phyloP scores from a whole-genome alignment of 1,284 basidiomycete genomes.

The Porodaedalea pini region DNA sequence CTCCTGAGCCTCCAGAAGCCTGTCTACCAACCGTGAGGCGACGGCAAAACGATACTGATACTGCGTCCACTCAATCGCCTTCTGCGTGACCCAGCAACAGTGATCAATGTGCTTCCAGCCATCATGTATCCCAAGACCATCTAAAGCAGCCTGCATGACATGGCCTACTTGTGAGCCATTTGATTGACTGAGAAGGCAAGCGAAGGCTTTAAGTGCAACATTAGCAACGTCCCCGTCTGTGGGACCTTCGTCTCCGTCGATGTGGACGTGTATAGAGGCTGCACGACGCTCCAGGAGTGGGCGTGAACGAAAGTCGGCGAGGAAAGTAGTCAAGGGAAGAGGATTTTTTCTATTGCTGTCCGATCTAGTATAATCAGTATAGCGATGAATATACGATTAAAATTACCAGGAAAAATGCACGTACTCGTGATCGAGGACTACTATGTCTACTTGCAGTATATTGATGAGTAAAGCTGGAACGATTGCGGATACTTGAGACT shows the following conservation, averaged over 20 bases:
- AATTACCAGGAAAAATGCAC: constrained; percentile 27
- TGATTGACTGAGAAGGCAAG: constrained; percentile 72
- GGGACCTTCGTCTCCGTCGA: constrained; percentile 87
- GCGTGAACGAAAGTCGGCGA: constrained; percentile 75
- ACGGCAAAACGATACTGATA: constrained; percentile 92
- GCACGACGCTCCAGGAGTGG: constrained; percentile 78
- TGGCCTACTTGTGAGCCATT: constrained; percentile 74
- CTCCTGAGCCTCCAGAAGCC: constrained; percentile 70
- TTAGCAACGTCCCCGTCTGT: constrained; percentile 70
- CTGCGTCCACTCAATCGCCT: constrained; percentile 78
- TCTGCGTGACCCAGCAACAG: constrained; percentile 80
- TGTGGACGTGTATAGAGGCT: constrained; percentile 81
- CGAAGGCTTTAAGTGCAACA: constrained; percentile 70
- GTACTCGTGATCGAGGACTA: constrained; percentile 67
- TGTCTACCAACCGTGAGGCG: constrained; percentile 82
- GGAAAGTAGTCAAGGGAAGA: constrained; percentile 59
- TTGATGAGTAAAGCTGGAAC: constrained; percentile 74
- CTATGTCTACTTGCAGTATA: constrained; percentile 60
- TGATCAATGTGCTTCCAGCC: constrained; percentile 75
- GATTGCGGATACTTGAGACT: constrained; percentile 67
- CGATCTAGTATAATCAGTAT: constrained; percentile 39
- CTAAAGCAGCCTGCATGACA: constrained; percentile 68
- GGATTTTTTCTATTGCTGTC: constrained; percentile 62
- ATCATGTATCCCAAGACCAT: constrained; percentile 57
- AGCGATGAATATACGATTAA: constrained; percentile 6